Conservation (phyloP, 1,284 basidiomycete species). For the Microbotryum scabiosae region DNA sequence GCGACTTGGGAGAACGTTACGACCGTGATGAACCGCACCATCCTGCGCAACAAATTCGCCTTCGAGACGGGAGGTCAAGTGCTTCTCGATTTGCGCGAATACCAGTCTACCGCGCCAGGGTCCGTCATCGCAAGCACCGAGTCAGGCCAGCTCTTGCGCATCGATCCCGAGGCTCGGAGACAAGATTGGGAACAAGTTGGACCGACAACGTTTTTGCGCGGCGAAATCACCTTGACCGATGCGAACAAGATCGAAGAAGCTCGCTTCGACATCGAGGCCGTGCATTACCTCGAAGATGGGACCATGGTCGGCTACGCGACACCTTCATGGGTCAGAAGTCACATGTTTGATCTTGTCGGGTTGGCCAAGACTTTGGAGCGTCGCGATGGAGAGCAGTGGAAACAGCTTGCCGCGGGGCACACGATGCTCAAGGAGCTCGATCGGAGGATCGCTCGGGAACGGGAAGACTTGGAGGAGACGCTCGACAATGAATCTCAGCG, state of each 20-base stretch:
- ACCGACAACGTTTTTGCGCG: constrained; percentile 13
- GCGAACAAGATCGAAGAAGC: constrained; percentile 10
- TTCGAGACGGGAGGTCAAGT: constrained; percentile 1
- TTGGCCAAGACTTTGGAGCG: constrained; percentile 6
- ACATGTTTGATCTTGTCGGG: constrained; percentile 20
- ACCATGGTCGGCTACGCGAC: constrained; percentile 29
- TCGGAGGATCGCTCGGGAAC: constrained; percentile 31
- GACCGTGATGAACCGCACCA: constrained; percentile 16
- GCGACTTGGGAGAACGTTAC: neutral
- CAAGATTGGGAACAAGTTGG: constrained; percentile 22
- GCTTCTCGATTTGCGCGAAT: constrained; percentile 18
- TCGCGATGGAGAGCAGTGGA: constrained; percentile 9
- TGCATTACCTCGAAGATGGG: constrained; percentile 29
- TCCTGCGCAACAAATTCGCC: constrained; percentile 14
- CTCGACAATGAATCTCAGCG: constrained; percentile 18
- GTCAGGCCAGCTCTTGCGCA: constrained; percentile 13
- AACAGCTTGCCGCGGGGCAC: constrained; percentile 27
- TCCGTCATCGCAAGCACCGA: constrained; percentile 6
- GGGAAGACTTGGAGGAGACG: constrained; percentile 21
- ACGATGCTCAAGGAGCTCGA: constrained; percentile 35
- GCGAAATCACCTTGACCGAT: constrained; percentile 7
- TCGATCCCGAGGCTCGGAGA: neutral
- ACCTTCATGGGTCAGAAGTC: constrained; percentile 13
- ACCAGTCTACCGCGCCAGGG: constrained; percentile 16
- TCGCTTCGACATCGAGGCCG: constrained; percentile 30